A percentile compares a stretch with the other conserved stretches of the same genome.
Evolutionary conservation across 2,329 filamentous ascomycete species (phyloP).

Genomic region (Neodidymelliopsis sp.): DNA sequence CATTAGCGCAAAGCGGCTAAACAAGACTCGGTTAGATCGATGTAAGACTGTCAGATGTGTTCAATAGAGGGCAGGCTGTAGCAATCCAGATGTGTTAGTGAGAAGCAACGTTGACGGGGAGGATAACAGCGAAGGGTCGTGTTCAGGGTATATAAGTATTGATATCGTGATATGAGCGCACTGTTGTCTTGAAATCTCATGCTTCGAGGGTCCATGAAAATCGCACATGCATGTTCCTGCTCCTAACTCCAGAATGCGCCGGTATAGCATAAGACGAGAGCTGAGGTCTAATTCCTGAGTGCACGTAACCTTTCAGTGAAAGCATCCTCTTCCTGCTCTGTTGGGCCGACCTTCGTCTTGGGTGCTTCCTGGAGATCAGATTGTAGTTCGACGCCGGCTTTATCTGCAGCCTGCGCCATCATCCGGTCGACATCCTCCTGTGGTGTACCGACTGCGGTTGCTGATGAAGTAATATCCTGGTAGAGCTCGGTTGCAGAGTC

Average conservation of each 20-base stretch:
- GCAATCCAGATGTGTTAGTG: too few species aligned
- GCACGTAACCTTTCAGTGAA: slow-evolving; percentile 67
- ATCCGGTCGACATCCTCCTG: slow-evolving; percentile 88
- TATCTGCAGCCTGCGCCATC: slow-evolving; percentile 85
- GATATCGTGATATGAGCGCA: slow-evolving; percentile 5
- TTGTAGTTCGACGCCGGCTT: slow-evolving; percentile 82
- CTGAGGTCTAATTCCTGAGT: slow-evolving; percentile 52
- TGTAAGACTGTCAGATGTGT: too few species aligned
- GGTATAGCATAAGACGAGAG: neutral
- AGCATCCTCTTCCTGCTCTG: slow-evolving; percentile 80
- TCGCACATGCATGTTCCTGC: neutral
- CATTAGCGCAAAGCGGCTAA: too few species aligned
- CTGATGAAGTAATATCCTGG: slow-evolving; percentile 82
- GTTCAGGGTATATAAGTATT: too few species aligned
- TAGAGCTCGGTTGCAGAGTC: slow-evolving; percentile 71
- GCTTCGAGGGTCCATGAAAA: neutral
- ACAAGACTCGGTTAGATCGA: too few species aligned
- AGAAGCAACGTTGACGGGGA: too few species aligned
- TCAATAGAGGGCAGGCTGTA: too few species aligned
- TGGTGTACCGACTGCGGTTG: slow-evolving; percentile 75
- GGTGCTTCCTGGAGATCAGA: slow-evolving; percentile 73
- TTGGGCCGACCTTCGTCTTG: slow-evolving; percentile 69
- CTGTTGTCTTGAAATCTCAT: neutral
- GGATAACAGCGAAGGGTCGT: too few species aligned
- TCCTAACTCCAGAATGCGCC: slow-evolving; percentile 18